These are phyloP conservation scores for Scutellaria minor DNA, from an alignment of 257 asterid genomes.

Conservation along the genomic window DNA sequence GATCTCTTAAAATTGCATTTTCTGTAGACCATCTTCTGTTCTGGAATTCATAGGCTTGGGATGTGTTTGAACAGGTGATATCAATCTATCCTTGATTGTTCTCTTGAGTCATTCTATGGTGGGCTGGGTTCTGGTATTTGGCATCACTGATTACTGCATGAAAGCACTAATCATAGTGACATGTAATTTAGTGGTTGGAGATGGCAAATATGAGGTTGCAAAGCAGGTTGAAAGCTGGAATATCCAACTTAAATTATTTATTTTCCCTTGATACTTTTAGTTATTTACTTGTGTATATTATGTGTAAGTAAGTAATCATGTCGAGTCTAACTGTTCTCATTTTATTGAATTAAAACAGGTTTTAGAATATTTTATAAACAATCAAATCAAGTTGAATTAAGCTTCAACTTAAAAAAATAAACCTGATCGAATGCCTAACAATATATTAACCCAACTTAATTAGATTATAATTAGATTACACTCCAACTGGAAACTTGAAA, in stretches of 20 bases:
- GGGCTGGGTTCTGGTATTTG: neutral
- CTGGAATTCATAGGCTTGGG: constrained; percentile 1
- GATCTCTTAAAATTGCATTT: neutral
- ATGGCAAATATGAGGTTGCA: neutral
- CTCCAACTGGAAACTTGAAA: too few relatives aligned
- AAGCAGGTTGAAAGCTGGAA: neutral
- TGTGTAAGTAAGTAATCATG: too few relatives aligned
- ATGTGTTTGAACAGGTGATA: neutral
- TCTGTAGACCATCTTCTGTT: neutral
- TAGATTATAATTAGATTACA: too few relatives aligned
- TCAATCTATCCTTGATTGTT: neutral
- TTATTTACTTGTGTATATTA: neutral
- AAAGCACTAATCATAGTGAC: neutral
- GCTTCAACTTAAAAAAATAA: too few relatives aligned
- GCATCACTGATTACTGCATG: neutral
- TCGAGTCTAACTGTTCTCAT: too few relatives aligned
- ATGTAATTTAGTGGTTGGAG: constrained; percentile 27
- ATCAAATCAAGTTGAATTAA: too few relatives aligned
- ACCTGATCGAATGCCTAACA: too few relatives aligned
- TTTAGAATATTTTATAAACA: too few relatives aligned
- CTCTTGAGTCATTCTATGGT: neutral
- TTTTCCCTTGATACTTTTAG: too few relatives aligned
- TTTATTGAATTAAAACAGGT: too few relatives aligned
- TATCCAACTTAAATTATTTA: too few relatives aligned
- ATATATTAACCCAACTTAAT: too few relatives aligned